Evolutionary conservation across 1,284 basidiomycete genomes (phyloP).

Genomic region (Agroathelia rolfsii): DNA sequence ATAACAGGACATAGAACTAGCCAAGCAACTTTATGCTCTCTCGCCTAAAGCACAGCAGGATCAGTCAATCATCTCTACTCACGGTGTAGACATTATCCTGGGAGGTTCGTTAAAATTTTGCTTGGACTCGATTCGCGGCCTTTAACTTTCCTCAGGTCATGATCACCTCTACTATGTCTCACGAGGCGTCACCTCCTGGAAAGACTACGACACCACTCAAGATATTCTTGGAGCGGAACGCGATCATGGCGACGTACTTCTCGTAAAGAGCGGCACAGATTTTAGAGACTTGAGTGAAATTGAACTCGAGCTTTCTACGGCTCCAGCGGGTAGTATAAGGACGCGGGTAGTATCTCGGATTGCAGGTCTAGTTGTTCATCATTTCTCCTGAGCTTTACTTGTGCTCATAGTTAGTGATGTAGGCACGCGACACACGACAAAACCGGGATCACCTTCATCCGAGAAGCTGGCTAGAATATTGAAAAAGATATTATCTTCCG

Average conservation of each 20-base stretch:
- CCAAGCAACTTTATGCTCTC: slow-evolving; percentile 51
- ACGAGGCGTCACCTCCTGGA: slow-evolving; percentile 66
- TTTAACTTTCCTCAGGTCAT: no score
- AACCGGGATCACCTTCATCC: slow-evolving; percentile 53
- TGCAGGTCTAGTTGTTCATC: slow-evolving; percentile 34
- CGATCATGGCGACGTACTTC: slow-evolving; percentile 63
- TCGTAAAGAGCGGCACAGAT: slow-evolving; percentile 86
- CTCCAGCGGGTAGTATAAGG: slow-evolving; percentile 56
- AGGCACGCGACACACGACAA: slow-evolving; percentile 59
- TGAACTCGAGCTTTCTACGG: slow-evolving; percentile 50
- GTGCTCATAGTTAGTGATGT: slow-evolving; percentile 1
- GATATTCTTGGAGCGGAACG: slow-evolving; percentile 61
- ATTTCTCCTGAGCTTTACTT: slow-evolving; percentile 2
- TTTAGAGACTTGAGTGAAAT: slow-evolving; percentile 83
- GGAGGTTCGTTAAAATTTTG: no score
- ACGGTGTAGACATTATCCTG: slow-evolving; percentile 80
- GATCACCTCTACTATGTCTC: slow-evolving; percentile 85
- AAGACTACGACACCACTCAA: slow-evolving; percentile 51
- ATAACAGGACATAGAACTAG: slow-evolving; percentile 61
- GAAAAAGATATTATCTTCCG: slow-evolving; percentile 57
- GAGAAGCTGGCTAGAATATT: slow-evolving; percentile 51
- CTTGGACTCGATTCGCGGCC: no score
- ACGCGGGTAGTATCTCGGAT: slow-evolving; percentile 57
- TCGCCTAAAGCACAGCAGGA: slow-evolving; percentile 45
- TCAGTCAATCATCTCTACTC: slow-evolving; percentile 36